These are phyloP conservation scores for Fusarium coffeatum DNA, from an alignment of 2,329 filamentous ascomycete species.

Conservation along the genomic window DNA sequence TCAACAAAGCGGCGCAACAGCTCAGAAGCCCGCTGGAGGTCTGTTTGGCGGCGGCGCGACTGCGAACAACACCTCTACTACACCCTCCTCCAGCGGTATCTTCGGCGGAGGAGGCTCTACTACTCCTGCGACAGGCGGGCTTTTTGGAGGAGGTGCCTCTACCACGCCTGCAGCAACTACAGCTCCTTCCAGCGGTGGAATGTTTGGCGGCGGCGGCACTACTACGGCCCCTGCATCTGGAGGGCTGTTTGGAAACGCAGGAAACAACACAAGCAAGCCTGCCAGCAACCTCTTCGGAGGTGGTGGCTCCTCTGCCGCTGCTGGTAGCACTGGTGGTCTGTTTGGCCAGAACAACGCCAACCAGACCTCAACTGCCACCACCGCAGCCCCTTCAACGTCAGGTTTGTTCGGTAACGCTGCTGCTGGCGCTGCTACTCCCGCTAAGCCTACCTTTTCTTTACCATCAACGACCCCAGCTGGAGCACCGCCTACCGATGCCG, in stretches of 20 bases:
- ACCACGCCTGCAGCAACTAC: slow-evolving; percentile 46
- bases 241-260: slow-evolving; percentile 50
- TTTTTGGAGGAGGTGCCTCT: slow-evolving; percentile 42
- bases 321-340: slow-evolving; percentile 27
- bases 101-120: slow-evolving; percentile 47
- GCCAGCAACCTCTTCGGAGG: slow-evolving; percentile 47
- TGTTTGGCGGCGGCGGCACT: slow-evolving; percentile 46
- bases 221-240: slow-evolving; percentile 46
- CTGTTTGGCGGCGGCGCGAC: slow-evolving; percentile 44
- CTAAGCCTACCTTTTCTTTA: slow-evolving; percentile 61
- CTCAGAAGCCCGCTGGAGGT: slow-evolving; percentile 45
- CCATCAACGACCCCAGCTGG: slow-evolving; percentile 68
- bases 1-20: slow-evolving; percentile 45
- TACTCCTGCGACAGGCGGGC: slow-evolving; percentile 34
- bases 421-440: slow-evolving; percentile 51
- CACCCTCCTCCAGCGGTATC: slow-evolving; percentile 30
- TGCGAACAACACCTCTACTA: slow-evolving; percentile 38
- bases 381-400: slow-evolving; percentile 44
- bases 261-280: slow-evolving; percentile 36
- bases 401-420: slow-evolving; percentile 49
- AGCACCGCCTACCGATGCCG: slow-evolving; percentile 59
- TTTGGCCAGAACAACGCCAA: slow-evolving; percentile 47
- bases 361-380: slow-evolving; percentile 37
- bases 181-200: slow-evolving; percentile 37
- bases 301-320: slow-evolving; percentile 43